Evolutionary conservation across 768 basidiomycete species (phyloP).

Genomic region (Boletales sp.): DNA sequence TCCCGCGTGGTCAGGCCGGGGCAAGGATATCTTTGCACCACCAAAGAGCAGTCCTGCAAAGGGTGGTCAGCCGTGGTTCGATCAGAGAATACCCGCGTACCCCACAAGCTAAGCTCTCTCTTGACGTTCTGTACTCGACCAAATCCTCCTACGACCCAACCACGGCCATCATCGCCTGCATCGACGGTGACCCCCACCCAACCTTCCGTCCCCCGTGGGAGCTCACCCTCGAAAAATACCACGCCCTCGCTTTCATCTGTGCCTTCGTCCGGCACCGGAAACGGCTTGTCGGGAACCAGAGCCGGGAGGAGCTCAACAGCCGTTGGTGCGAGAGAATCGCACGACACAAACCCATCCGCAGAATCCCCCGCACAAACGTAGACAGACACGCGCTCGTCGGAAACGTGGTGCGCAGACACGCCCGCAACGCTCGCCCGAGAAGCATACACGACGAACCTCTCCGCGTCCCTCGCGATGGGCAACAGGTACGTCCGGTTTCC

Average conservation of each 20-base stretch:
- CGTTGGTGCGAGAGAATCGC: slow-evolving; percentile 41
- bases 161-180: slow-evolving; percentile 44
- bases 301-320: slow-evolving; percentile 62
- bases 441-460: slow-evolving; percentile 51
- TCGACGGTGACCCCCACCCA: slow-evolving; percentile 57
- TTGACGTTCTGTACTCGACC: slow-evolving; percentile 31
- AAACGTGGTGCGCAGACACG: slow-evolving; percentile 47
- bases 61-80: slow-evolving; percentile 6
- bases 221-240: slow-evolving; percentile 55
- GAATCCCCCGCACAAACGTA: slow-evolving; percentile 38
- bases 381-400: slow-evolving; percentile 46
- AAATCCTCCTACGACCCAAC: slow-evolving; percentile 64
- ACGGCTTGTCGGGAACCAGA: slow-evolving; percentile 47
- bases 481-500: slow-evolving; percentile 48
- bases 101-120: slow-evolving; percentile 34
- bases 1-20: slow-evolving; percentile 23
- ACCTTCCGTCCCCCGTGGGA: slow-evolving; percentile 26
- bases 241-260: slow-evolving; percentile 73
- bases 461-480: slow-evolving; percentile 28
- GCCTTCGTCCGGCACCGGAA: slow-evolving; percentile 68
- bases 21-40: slow-evolving; percentile 31
- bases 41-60: slow-evolving; percentile 40
- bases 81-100: slow-evolving; percentile 32
- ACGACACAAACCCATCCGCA: slow-evolving; percentile 26
- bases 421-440: slow-evolving; percentile 54